phyloP scores from a whole-genome alignment of 2,329 filamentous ascomycete genomes.

The Talaromyces sp. region DNA sequence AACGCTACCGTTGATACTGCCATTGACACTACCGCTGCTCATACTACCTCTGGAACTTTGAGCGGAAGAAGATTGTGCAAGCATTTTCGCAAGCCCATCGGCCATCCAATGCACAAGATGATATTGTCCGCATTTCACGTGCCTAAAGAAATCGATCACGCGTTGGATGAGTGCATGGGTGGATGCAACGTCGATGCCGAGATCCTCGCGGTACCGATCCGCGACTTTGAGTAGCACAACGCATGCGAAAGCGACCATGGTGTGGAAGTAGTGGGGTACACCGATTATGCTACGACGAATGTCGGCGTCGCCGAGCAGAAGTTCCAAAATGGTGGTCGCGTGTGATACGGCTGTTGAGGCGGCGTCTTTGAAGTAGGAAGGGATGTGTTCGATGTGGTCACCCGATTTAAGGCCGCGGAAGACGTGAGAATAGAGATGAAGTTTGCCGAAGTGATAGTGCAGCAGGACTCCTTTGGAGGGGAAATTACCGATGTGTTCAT shows the following conservation, averaged over 20 bases:
- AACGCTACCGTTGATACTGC: background rate
- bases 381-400: slow-evolving; percentile 32
- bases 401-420: slow-evolving; percentile 38
- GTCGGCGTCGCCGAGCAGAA: slow-evolving; percentile 37
- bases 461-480: slow-evolving; percentile 46
- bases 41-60: background rate
- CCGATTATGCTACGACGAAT: slow-evolving; percentile 37
- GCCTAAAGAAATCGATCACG: slow-evolving; percentile 29
- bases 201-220: slow-evolving; percentile 36
- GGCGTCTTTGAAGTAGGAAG: slow-evolving; percentile 30
- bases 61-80: slow-evolving; percentile 7
- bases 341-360: slow-evolving; percentile 31
- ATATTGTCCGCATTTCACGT: slow-evolving; percentile 28
- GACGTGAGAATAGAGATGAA: slow-evolving; percentile 49
- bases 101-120: slow-evolving; percentile 34
- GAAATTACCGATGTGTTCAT: slow-evolving; percentile 40
- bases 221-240: slow-evolving; percentile 41
- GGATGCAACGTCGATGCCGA: slow-evolving; percentile 29
- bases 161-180: slow-evolving; percentile 27
- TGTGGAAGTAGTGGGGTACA: slow-evolving; percentile 43
- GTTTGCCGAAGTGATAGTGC: slow-evolving; percentile 49
- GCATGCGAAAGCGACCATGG: slow-evolving; percentile 43
- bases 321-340: slow-evolving; percentile 38
- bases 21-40: background rate
- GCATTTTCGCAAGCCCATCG: slow-evolving; percentile 32